phyloP scores from a whole-genome alignment of 768 basidiomycete genomes.

The Trametes coccinea region DNA sequence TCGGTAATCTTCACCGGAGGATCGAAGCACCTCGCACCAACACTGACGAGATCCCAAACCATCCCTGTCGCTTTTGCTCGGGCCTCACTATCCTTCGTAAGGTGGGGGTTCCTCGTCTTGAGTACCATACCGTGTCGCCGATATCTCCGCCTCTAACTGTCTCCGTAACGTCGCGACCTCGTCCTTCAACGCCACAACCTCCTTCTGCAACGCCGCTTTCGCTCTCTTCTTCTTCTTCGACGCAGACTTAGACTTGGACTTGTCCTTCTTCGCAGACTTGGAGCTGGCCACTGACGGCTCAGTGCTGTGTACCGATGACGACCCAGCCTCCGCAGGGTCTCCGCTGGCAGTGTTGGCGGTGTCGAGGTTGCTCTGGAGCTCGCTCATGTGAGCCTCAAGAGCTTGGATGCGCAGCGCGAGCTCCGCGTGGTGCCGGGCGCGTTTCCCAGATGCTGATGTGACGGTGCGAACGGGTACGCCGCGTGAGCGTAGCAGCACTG shows the following conservation, averaged over 20 bases:
- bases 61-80: not conserved
- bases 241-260: no score
- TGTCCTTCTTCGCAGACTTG: no score
- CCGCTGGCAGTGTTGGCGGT: no score
- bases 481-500: no score
- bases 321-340: no score
- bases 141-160: not conserved
- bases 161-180: conserved; percentile 3
- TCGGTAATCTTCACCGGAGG: not conserved
- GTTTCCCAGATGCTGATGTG: not conserved
- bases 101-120: not conserved
- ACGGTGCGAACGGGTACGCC: no score
- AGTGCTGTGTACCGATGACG: no score
- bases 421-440: conserved; percentile 1
- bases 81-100: not conserved
- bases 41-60: no score
- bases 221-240: no score
- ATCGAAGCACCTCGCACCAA: not conserved
- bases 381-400: conserved; percentile 3
- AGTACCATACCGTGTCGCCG: not conserved
- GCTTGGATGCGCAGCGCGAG: conserved; percentile 5
- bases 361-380: not conserved
- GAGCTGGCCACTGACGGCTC: no score
- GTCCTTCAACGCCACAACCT: not conserved
- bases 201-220: not conserved